Evolutionary conservation across 352 stramenopile genomes (phyloP), one percentile per base, ranked within the genome.

Genomic region (Pythium inflatum): DNA sequence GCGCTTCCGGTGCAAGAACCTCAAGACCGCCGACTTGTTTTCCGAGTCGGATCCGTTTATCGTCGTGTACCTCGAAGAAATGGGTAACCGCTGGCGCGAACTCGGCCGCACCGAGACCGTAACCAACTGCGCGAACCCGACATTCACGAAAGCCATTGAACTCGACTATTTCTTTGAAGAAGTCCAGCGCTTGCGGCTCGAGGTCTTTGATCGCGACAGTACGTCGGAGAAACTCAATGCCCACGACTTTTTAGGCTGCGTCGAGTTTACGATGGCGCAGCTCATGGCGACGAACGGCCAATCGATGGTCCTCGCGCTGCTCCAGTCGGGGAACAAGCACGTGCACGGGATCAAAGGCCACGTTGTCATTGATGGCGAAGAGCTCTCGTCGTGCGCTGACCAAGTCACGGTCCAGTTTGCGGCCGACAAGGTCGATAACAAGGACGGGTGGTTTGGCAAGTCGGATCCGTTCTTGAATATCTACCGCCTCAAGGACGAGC

Each of bases 101-200:
- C 45, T 95, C 38, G 86, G 88, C 24, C 80, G 86, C 63, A 95
- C 88, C 4, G 88, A 95, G 73, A 92, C 88, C 4, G 79, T 94
- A 14, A 50, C 73, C 8, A 94, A 95, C 62, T 83, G 76, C 4
- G 60, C 83, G 11, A 79, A 91, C 57, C 88, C 88, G 65, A 81
- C 67, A 18, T 95, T 94, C 68, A 85, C 83, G 50, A 90, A 77
- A 28, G 79, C 79, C 8, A 84, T 95, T 46, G 74, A 92, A 56
- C 31, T 92, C 25, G 84, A 91, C 55, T 93, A 87, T 58, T 90
- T 88, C 65, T 93, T 93, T 61, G 85, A 93, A 62, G 88, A 96
- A 33, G 81, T 95, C 2, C 88, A 96, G 75, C 79, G 82, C 13
- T 66, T 96, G 38, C 73, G 85, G 24, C 70, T 96, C 13, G 88